Base-by-base conservation (phyloP, 345 rosid genomes). In the Bruguiera sexangula region DNA sequence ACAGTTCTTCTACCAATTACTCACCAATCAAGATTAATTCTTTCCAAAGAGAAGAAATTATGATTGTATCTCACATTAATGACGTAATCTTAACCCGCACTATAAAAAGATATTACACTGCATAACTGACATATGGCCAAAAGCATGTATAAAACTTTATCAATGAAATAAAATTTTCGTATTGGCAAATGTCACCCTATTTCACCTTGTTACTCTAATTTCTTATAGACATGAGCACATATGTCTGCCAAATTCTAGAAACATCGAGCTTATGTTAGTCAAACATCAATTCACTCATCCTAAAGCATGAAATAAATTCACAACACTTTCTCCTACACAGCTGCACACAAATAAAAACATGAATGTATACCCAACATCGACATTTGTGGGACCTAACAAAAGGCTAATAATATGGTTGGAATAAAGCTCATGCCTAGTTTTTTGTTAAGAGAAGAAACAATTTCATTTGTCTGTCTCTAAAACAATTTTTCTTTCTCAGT, bases 361-460 rank as follows among this genome's bases (percentile, higher is more conserved):
- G 22, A 22, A 22, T 22, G 2, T 1, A 54, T 77, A 22, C 81
- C 98, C 99, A 1, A 86, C 77, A 78, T 95, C 97, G 1, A 95
- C 84, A 68, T 85, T 79, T 66, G 83, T 71, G 21, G 91, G 73
- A 72, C 98, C 99, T 59, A 95, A 73, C 77, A 92, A 78, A 4
- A 93, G 98, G 69, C 78, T 63, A 73, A 95, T 86, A 11, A 92
- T 88, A 81, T 75, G 70, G 76, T 80, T 78, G 24, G 82, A 87
- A 63, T 81, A 95, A 53, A 79, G 75, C 61, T 75, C 72, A 80
- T 84, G 9, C 79, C 73, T 48, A 53, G 75, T 64, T 86, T 93
- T 43, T 71, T 84, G 69, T 63, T 78, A 10, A 82, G 67, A 4
- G 83, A 67, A 9, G 82, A 72, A 22, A 73, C 50, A 1, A 88